phyloP scores from a whole-genome alignment of 371 early-diverging fungal genomes.

The Mortierella sp. region DNA sequence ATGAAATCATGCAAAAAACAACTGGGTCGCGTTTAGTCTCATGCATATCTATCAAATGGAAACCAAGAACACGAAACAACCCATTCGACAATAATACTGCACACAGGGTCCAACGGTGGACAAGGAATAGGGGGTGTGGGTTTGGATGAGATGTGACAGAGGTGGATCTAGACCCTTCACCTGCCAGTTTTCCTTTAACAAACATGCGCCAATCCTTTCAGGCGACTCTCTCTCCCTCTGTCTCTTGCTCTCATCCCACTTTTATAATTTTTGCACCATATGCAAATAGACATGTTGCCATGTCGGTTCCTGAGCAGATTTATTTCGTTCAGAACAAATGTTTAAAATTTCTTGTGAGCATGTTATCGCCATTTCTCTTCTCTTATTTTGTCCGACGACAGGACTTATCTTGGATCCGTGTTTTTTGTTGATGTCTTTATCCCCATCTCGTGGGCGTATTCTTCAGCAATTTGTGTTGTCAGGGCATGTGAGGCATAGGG shows the following conservation, averaged over 20 bases:
- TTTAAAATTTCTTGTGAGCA: not conserved
- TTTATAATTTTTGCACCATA: not conserved
- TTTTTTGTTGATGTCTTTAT: not conserved
- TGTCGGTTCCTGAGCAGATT: constrained; percentile 5
- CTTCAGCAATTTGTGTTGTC: not conserved
- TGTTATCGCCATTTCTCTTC: not conserved
- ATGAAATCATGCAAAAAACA: constrained; percentile 1
- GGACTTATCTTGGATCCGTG: not conserved
- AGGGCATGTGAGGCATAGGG: too few species aligned
- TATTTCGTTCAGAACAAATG: not conserved
- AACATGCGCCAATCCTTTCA: constrained; percentile 6
- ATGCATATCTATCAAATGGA: not conserved
- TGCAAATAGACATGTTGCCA: not conserved
- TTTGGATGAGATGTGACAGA: too few species aligned
- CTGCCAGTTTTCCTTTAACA: not conserved
- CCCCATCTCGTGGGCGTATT: not conserved
- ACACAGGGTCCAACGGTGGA: not conserved
- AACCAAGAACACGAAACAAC: not conserved
- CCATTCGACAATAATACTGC: not conserved
- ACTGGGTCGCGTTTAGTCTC: not conserved
- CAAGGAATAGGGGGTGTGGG: too few species aligned
- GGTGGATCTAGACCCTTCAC: constrained; percentile 2
- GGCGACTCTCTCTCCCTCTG: not conserved
- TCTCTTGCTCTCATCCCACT: not conserved
- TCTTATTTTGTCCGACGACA: not conserved